Base-by-base conservation (phyloP, 2,329 filamentous ascomycete genomes). In the Verticillium nubilum region DNA sequence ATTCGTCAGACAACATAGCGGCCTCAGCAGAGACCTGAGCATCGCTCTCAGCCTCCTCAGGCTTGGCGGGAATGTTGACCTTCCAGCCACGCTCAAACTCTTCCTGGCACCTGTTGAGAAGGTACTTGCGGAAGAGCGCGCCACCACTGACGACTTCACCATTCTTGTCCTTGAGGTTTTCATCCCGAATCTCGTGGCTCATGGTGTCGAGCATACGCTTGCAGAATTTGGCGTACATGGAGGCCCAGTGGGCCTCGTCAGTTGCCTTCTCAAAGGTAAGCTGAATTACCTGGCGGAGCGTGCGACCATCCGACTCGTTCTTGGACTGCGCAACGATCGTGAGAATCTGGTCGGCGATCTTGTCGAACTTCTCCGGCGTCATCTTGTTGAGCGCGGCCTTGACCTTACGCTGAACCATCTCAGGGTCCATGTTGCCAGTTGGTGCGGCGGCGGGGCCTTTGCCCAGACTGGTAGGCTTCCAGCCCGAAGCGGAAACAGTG, bases 311-410 rank as follows among this genome's bases (percentile, higher is more conserved):
- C 25, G 86, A 85, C 78, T 99, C 95, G 68, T 96, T 90, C 83
- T 97, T 97, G 58, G 94, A 98, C 74, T 99, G 95, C 25, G 86
- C 90, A 28, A 94, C 92, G 72, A 99, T 99, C 58, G 87, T 83
- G 29, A 99, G 84, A 63, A 99, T 97, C 74, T 97, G 92, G 63
- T 93, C 90, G 6, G 95, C 86, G 67, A 99, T 97, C 78, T 89
- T 92, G 73, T 97, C 93, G 69, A 99, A 99, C 72, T 98, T 99
- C 78, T 99, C 95, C 0, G 95, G 95, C 0, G 95, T 98, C 95
- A 99, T 98, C 89, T 99, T 99, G 87, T 99, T 99, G 69, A 99
- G 81, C 62, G 91, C 91, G 64, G 92, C 90, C 87, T 99, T 99
- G 73, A 99, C 95, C 87, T 99, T 99, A 67, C 94, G 89, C 80